Evolutionary conservation across 306 rosid genomes (phyloP), one percentile per base, ranked within the genome.

Genomic region (Glycine tomentella): DNA sequence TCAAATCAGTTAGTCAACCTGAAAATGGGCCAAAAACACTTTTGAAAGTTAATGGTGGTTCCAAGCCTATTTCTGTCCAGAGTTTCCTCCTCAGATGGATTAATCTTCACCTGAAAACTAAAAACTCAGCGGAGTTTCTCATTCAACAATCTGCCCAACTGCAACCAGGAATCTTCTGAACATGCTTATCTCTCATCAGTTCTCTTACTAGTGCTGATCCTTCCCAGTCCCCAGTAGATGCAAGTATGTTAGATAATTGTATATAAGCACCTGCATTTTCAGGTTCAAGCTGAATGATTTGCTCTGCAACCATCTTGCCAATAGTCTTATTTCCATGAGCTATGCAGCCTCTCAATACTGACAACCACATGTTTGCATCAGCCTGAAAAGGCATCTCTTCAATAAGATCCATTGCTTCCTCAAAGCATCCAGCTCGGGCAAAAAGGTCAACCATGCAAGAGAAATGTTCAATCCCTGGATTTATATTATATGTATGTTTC

Each of bases 401-500:
- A 33, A 90, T 85, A 20, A 89, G 79, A 80, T 80, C 34, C 82
- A 87, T 73, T 76, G 94, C 94, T 85, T 93, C 93, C 82, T 79
- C 86, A 10, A 88, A 76, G 80, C 74, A 88, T 61, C 97, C 97
- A 13, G 91, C 90, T 42, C 94, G 90, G 48, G 94, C 82, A 67
- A 86, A 88, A 72, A 93, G 91, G 84, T 93, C 91, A 16, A 91
- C 87, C 91, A 84, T 73, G 84, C 98, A 91, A 76, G 94, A 87
- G 81, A 83, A 89, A 72, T 91, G 98, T 82, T 91, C 97, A 71
- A 87, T 81, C 72, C 84, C 45, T 5, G 89, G 92, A 81, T 80
- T 78, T 52, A 92, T 89, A 79, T 82, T 69, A 74, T 89, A 91
- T 12, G 72, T 62, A 12, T 53, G 74, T 79, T 87, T 84, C 97